Conservation (phyloP, 495 filamentous ascomycete species). For the Talaromyces trachyspermus region DNA sequence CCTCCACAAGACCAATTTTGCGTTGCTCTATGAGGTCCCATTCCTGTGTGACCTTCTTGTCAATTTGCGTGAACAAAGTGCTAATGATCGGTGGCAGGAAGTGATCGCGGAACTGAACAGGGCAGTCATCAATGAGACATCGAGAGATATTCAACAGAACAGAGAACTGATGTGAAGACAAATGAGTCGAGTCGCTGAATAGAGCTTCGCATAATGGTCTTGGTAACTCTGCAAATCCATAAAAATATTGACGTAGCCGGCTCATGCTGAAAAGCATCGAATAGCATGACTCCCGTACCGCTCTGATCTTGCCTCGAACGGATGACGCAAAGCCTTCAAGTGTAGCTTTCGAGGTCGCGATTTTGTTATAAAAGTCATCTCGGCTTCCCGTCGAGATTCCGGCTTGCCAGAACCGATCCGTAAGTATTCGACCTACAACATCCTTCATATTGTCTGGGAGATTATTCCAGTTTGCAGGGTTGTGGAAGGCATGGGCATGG, state of each 20-base stretch:
- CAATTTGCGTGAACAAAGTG: conserved; percentile 76
- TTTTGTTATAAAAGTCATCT: conserved; percentile 91
- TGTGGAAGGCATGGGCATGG: conserved; percentile 89
- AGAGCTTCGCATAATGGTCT: conserved; percentile 76
- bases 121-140: conserved; percentile 85
- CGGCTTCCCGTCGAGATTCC: conserved; percentile 92
- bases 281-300: conserved; percentile 87
- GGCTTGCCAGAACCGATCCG: conserved; percentile 97
- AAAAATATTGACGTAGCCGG: conserved; percentile 77
- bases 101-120: conserved; percentile 61
- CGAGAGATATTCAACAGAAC: conserved; percentile 80
- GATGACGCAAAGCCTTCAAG: conserved; percentile 92
- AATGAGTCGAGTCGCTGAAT: conserved; percentile 71
- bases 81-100: conserved; percentile 84
- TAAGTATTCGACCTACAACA: conserved; percentile 75
- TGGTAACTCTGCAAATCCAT: conserved; percentile 77
- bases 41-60: conserved; percentile 75
- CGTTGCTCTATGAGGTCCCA: conserved; percentile 67
- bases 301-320: conserved; percentile 77
- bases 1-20: conserved; percentile 55
- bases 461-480: conserved; percentile 72
- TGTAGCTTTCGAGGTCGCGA: conserved; percentile 78
- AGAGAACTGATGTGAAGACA: conserved; percentile 90
- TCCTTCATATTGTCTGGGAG: conserved; percentile 70
- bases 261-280: conserved; percentile 92